phyloP scores from a whole-genome alignment of 164 flowering plant species.

The Vitis rotundifolia region DNA sequence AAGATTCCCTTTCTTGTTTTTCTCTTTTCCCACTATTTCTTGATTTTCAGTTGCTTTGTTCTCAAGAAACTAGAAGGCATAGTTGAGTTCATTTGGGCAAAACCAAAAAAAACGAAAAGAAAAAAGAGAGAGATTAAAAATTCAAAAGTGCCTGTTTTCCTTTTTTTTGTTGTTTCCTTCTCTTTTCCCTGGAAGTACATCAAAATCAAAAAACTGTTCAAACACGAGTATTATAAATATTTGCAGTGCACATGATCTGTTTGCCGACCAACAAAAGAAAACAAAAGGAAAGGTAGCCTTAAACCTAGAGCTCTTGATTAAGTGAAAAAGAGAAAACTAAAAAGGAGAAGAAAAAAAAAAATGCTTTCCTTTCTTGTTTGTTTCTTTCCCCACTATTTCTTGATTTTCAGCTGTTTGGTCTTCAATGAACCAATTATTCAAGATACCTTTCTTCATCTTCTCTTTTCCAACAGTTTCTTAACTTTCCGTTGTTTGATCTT shows the following conservation, averaged over 20 bases:
- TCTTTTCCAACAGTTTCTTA: too few species aligned
- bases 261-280: background rate
- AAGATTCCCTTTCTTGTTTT: too few species aligned
- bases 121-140: too few species aligned
- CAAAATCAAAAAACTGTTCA: background rate
- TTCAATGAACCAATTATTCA: too few species aligned
- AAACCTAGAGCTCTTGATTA: background rate
- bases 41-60: background rate
- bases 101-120: too few species aligned
- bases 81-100: background rate
- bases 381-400: background rate
- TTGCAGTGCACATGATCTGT: background rate
- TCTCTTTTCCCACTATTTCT: background rate
- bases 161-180: too few species aligned
- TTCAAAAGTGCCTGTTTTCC: too few species aligned
- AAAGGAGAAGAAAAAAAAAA: too few species aligned
- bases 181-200: background rate
- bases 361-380: too few species aligned
- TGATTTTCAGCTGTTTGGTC: background rate
- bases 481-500: too few species aligned
- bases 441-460: too few species aligned
- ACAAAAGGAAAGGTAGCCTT: background rate
- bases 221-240: background rate
- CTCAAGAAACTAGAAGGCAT: background rate
- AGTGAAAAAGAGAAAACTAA: background rate